Percentiles rank a stretch among this genome's conserved stretches.
Evolutionary conservation across 257 asterid genomes (phyloP).

Genomic region (Asclepias syriaca): DNA sequence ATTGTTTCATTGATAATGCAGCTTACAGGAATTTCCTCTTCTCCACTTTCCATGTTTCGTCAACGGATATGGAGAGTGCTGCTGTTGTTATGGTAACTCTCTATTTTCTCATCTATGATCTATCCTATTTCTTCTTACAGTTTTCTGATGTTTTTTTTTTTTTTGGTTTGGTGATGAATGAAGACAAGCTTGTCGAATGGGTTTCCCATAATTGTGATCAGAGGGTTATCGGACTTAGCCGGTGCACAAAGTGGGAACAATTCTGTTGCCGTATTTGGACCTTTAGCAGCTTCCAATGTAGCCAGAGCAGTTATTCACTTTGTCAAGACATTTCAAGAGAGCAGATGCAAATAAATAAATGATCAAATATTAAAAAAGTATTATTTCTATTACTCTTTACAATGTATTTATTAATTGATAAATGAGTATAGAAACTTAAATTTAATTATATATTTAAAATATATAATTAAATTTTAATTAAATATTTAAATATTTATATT

Average conservation of each 20-base stretch:
- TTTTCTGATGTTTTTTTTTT: too few species aligned
- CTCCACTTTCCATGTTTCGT: conserved; percentile 44
- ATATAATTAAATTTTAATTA: too few species aligned
- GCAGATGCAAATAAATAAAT: too few species aligned
- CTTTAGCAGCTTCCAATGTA: conserved; percentile 53
- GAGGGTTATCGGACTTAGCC: conserved; percentile 53
- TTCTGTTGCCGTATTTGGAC: conserved; percentile 26
- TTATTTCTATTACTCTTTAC: too few species aligned
- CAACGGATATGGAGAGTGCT: conserved; percentile 61
- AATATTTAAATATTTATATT: too few species aligned
- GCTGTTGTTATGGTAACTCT: conserved; percentile 52
- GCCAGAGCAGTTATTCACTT: conserved; percentile 44
- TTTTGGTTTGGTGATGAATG: neutral
- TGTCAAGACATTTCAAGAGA: conserved; percentile 18
- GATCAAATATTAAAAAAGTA: too few species aligned
- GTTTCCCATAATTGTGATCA: conserved; percentile 39
- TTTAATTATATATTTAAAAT: too few species aligned
- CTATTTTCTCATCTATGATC: neutral
- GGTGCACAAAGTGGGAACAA: conserved; percentile 47
- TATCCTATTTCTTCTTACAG: too few species aligned
- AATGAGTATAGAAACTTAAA: too few species aligned
- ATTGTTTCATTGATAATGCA: conserved; percentile 52
- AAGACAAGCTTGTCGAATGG: conserved; percentile 59
- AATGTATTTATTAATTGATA: too few species aligned
- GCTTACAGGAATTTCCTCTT: conserved; percentile 48